Evolutionary conservation across 345 rosid genomes (phyloP).

Genomic region (Citrus cavaleriei): DNA sequence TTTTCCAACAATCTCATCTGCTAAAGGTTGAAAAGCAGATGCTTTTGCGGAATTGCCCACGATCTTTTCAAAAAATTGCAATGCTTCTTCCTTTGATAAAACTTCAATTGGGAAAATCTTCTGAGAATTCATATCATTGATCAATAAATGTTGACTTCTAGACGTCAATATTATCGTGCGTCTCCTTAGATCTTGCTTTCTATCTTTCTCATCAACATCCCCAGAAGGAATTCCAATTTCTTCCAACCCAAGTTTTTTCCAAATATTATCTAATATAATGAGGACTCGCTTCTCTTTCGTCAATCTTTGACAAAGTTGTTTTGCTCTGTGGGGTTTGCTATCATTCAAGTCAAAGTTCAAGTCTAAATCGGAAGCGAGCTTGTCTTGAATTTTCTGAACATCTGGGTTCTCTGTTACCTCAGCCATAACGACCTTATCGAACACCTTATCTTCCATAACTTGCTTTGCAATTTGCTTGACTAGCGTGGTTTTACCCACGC

Average conservation of each 20-base stretch:
- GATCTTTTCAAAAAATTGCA: neutral
- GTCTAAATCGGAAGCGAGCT: no score
- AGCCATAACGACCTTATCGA: no score
- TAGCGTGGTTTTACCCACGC: no score
- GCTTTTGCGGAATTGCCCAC: neutral
- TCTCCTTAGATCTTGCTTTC: neutral
- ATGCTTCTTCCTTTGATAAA: neutral
- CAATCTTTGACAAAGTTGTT: no score
- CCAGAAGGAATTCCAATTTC: neutral
- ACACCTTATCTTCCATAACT: no score
- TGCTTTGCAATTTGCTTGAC: no score
- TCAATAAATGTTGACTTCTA: neutral
- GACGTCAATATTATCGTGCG: slow-evolving; percentile 30
- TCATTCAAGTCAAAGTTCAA: no score
- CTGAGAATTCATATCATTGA: neutral
- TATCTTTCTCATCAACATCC: neutral
- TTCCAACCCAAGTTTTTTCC: neutral
- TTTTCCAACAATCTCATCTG: neutral
- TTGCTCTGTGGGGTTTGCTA: no score
- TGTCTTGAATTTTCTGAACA: no score
- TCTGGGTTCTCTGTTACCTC: no score
- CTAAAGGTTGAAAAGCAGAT: neutral
- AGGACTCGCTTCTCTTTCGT: neutral
- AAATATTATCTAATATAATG: neutral
- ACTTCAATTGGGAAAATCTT: neutral